Conservation (phyloP, 1,139 yeast species). For the Candida smagusa region DNA sequence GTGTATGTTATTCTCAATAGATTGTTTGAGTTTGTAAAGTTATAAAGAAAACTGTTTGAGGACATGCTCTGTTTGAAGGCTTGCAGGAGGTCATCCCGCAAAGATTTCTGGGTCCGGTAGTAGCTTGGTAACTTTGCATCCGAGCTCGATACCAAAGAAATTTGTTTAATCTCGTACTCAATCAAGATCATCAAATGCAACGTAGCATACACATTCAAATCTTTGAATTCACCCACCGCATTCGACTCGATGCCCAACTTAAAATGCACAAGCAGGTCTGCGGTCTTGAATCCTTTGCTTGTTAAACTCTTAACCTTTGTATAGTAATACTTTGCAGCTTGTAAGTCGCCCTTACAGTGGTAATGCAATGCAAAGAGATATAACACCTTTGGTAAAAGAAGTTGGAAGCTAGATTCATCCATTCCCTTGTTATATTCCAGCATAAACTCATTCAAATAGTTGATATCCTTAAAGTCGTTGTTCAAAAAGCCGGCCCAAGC, state of each 20-base stretch:
- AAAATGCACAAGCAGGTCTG: constrained; percentile 12
- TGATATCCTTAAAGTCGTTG: constrained; percentile 25
- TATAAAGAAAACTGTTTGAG: constrained; percentile 18
- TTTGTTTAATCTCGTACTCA: constrained; percentile 20
- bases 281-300: not conserved
- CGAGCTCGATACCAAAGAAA: constrained; percentile 8
- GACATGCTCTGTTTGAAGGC: constrained; percentile 14
- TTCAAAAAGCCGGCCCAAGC: constrained; percentile 30
- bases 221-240: constrained; percentile 18
- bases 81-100: constrained; percentile 18
- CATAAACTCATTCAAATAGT: constrained; percentile 30
- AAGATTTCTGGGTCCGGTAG: constrained; percentile 14
- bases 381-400: constrained; percentile 30
- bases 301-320: constrained; percentile 23
- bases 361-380: constrained; percentile 37
- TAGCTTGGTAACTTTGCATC: constrained; percentile 9
- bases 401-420: constrained; percentile 31
- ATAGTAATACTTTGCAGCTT: constrained; percentile 37
- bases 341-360: constrained; percentile 34
- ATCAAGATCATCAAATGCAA: constrained; percentile 24
- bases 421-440: constrained; percentile 29
- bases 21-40: constrained; percentile 18
- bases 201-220: constrained; percentile 24
- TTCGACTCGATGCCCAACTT: constrained; percentile 22
- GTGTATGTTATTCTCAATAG: constrained; percentile 12